phyloP scores from a whole-genome alignment of 768 basidiomycete genomes.

The Clitopilus passeckerianus region DNA sequence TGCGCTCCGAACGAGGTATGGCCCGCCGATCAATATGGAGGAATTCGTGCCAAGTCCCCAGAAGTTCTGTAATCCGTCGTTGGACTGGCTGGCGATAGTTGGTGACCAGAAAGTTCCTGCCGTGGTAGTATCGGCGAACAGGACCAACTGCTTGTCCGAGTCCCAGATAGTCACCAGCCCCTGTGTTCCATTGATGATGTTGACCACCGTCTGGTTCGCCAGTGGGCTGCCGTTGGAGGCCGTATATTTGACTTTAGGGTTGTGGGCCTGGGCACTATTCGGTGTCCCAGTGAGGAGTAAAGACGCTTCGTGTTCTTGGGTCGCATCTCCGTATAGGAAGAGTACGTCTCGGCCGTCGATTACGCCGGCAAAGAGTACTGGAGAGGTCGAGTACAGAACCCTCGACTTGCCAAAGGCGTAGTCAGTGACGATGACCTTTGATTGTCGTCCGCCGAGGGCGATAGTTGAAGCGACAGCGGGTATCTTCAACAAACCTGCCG shows the following conservation, averaged over 20 bases:
- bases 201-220: conserved; percentile 33
- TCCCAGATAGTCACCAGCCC: conserved; percentile 65
- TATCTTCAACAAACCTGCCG: conserved; percentile 45
- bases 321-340: conserved; percentile 53
- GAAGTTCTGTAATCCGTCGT: conserved; percentile 48
- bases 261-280: conserved; percentile 23
- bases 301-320: conserved; percentile 51
- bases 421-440: conserved; percentile 68
- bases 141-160: conserved; percentile 58
- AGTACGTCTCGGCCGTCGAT: conserved; percentile 62
- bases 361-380: conserved; percentile 60
- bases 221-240: conserved; percentile 2
- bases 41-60: conserved; percentile 73
- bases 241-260: conserved; percentile 25
- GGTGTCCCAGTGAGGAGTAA: conserved; percentile 43
- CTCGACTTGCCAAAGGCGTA: conserved; percentile 63
- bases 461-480: conserved; percentile 51
- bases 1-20: conserved; percentile 59
- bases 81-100: conserved; percentile 33
- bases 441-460: conserved; percentile 64
- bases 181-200: conserved; percentile 49
- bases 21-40: conserved; percentile 61
- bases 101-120: conserved; percentile 78
- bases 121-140: conserved; percentile 63
- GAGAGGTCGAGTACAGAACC: conserved; percentile 67